Conservation (phyloP, 2,329 filamentous ascomycete genomes). For the Nothopassalora personata region DNA sequence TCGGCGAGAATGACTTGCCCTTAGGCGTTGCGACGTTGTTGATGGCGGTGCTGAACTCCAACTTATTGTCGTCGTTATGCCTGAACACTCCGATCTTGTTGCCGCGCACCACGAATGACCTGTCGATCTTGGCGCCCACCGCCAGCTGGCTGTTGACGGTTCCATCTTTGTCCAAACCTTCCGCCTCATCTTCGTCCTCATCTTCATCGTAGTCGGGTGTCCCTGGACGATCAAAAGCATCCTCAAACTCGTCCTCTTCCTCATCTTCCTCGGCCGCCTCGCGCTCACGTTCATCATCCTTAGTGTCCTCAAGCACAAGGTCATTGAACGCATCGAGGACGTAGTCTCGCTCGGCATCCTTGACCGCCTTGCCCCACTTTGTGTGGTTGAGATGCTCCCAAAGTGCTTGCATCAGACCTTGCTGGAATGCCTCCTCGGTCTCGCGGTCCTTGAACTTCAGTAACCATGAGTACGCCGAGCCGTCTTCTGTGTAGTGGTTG, state of each 20-base stretch:
- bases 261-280: conserved; percentile 51
- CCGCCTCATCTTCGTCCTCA: conserved; percentile 72
- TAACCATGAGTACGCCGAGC: conserved; percentile 91
- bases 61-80: conserved; percentile 83
- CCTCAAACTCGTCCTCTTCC: conserved; percentile 54
- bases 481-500: conserved; percentile 87
- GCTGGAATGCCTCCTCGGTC: conserved; percentile 79
- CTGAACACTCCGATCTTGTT: conserved; percentile 99
- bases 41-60: conserved; percentile 96
- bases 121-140: conserved; percentile 93
- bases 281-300: conserved; percentile 51
- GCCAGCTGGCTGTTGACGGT: conserved; percentile 91
- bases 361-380: conserved; percentile 82
- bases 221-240: conserved; percentile 59
- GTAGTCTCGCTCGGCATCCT: conserved; percentile 89
- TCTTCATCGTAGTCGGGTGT: conserved; percentile 71
- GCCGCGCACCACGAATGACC: conserved; percentile 93
- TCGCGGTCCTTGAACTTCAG: conserved; percentile 82
- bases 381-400: conserved; percentile 95
- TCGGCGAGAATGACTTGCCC: conserved; percentile 84
- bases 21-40: conserved; percentile 87
- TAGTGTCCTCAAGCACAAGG: conserved; percentile 78
- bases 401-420: conserved; percentile 87
- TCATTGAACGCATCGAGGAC: conserved; percentile 94
- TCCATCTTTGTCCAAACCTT: conserved; percentile 63